Evolutionary conservation across 2,329 filamentous ascomycete species (phyloP), one percentile per base, ranked within the genome.

Genomic region (Xylariaceae sp.): DNA sequence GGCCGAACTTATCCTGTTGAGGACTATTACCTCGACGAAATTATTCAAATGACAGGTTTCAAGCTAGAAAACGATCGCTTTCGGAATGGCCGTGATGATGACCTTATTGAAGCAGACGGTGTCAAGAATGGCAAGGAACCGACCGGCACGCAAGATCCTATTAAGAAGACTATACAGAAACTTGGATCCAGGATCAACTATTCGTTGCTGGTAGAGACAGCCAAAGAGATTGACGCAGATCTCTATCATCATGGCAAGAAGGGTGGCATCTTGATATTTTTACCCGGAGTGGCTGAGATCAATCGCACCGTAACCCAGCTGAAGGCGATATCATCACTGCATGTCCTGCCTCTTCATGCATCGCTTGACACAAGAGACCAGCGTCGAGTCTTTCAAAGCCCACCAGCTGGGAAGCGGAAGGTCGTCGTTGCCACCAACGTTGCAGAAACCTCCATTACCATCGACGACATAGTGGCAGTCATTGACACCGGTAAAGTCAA

Each of bases 391-490:
- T 98, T 98, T 60, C 74, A 79, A 19, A 73, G 74, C 12, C 69
- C 93, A 4, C 90, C 91, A 0, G 63, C 69, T 3, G 89, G 89
- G 0, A 90, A 88, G 65, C 78, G 93, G 28, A 98, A 98, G 65
- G 80, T 98, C 11, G 87, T 98, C 26, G 87, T 91, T 6, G 88
- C 93, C 1, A 98, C 93, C 34, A 98, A 98, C 56, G 91, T 98
- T 2, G 93, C 93, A 2, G 93, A 98, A 63, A 98, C 93, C 0
- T 97, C 93, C 2, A 97, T 98, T 61, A 98, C 93, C 0, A 98
- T 98, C 45, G 90, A 96, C 59, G 93, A 98, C 59, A 87, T 98
- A 39, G 87, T 97, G 2, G 91, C 88, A 2, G 93, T 98, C 34
- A 91, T 98, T 49, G 93, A 98, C 62, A 93, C 86, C 9, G 93